These are phyloP conservation scores for Ettlia oleoabundans DNA, from an alignment of 139 green algal species.

Conservation along the genomic window DNA sequence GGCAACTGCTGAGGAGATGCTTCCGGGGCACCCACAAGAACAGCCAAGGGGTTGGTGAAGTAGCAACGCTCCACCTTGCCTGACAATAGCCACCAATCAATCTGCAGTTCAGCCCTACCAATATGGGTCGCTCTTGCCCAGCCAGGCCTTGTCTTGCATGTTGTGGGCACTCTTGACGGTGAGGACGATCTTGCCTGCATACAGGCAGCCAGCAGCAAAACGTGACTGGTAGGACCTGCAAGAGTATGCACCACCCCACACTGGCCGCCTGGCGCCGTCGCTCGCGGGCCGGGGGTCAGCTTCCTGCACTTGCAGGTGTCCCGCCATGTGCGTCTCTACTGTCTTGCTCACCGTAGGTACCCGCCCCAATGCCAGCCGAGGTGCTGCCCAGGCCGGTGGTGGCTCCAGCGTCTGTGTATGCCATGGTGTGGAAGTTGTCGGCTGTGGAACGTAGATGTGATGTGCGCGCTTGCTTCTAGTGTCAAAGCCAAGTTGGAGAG, in stretches of 20 bases:
- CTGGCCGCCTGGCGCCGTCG: no score
- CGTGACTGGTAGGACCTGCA: not conserved
- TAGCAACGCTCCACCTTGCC: no score
- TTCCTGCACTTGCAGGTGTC: no score
- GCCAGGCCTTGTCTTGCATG: constrained; percentile 44
- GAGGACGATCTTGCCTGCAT: constrained; percentile 21
- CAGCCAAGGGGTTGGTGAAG: not conserved
- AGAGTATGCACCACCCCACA: no score
- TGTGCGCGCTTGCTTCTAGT: not conserved
- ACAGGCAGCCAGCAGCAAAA: not conserved
- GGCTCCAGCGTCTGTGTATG: not conserved
- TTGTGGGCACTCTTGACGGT: constrained; percentile 43
- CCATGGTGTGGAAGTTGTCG: not conserved
- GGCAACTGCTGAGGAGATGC: no score
- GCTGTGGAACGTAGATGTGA: not conserved
- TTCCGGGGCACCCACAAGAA: no score
- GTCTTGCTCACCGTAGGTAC: constrained; percentile 10
- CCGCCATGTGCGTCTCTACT: no score
- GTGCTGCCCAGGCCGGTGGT: constrained; percentile 19
- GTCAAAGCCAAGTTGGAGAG: not conserved
- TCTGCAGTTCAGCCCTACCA: not conserved
- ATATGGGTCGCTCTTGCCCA: constrained; percentile 49
- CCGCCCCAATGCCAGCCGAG: not conserved
- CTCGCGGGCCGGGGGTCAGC: no score
- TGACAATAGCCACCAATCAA: not conserved